Evolutionary conservation across 768 basidiomycete species (phyloP), one percentile per base, ranked within the genome.

Genomic region (Kwoniella europaea): DNA sequence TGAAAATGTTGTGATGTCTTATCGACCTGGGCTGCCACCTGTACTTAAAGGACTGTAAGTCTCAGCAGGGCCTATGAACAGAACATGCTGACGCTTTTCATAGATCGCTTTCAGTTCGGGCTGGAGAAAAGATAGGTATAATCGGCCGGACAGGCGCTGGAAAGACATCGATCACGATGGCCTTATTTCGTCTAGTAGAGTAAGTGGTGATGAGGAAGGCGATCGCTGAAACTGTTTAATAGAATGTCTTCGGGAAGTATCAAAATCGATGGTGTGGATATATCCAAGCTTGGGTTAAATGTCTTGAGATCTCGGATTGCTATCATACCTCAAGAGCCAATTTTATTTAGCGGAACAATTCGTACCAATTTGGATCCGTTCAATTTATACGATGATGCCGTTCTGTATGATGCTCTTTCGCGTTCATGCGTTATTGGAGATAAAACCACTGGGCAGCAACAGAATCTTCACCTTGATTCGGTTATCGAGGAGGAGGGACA

Each of bases 91-190:
- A 56, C 2, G 12, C 62, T 46, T 22, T 54, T 22, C 59, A 50
- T 52, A 74, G 76, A 35, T 88, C 87, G 15, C 88, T 96, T 87
- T 84, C 85, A 29, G 85, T 96, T 44, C 76, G 83, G 0, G 87
- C 88, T 0, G 93, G 92, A 4, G 94, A 96, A 84, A 94, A 95
- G 84, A 89, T 97, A 71, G 95, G 94, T n/a, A 91, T 96, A 63
- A 90, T 96, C 59, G 93, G 93, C 53, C 79, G 88, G 9, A 94
- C 93, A 18, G 93, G 93, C 29, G 93, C 93, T 0, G 93, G 93
- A 46, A 93, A 96, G 83, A 91, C 91, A 27, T 91, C 90, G 1
- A 90, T 97, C 66, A 92, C 95, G 88, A 90, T 90, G 74, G 91
- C 91, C 4, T 85, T 97, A 1, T 94, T 90, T 83, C 89, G 93